Evolutionary conservation across 1,139 yeast genomes (phyloP), one percentile per base, ranked within the genome.

Genomic region (Spencermartinsiella ligniputridi): DNA sequence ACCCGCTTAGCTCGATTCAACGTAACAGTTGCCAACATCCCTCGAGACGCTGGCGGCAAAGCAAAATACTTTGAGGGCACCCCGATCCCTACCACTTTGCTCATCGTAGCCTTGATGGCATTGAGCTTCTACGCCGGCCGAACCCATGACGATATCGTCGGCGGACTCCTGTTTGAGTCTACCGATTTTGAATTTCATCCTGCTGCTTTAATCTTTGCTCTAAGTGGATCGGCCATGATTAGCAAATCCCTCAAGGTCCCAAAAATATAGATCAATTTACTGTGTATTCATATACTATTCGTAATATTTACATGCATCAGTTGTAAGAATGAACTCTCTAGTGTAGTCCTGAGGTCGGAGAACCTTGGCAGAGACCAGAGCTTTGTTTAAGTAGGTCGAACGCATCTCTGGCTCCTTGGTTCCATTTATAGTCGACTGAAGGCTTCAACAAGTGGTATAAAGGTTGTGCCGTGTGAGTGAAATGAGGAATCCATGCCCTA

Each of bases 1-100:
- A 84, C 96, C 16, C 79, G 98, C 63, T 75, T 92, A 57, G 98
- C 98, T 8, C 76, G 98, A 62, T 92, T 89, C 69, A 92, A 92
- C 60, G 95, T 94, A 44, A 87, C 97, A 1, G 95, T 94, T 3
- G 83, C 92, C 46, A 86, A 87, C 54, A 78, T 94, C 51, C 97
- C 98, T 42, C 89, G 89, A 69, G 97, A 90, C 62, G 74, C 75
- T 47, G 64, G 75, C 16, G 96, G 96, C 22, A 89, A 89, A 67
- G 79, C 90, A 17, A 78, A 82, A 61, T 78, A 72, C 63, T 92
- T 92, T 64, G 98, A 92, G 70, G 98, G 98, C 9, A 78, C 92
- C 42, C 98, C 98, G 13, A 88, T 92, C 56, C 98, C 98, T 46
- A 81, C 95, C 3, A 83, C 95, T 40, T 72, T 92, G 55, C 69